Base-by-base conservation (phyloP, 306 rosid species). In the Lagenaria siceraria region DNA sequence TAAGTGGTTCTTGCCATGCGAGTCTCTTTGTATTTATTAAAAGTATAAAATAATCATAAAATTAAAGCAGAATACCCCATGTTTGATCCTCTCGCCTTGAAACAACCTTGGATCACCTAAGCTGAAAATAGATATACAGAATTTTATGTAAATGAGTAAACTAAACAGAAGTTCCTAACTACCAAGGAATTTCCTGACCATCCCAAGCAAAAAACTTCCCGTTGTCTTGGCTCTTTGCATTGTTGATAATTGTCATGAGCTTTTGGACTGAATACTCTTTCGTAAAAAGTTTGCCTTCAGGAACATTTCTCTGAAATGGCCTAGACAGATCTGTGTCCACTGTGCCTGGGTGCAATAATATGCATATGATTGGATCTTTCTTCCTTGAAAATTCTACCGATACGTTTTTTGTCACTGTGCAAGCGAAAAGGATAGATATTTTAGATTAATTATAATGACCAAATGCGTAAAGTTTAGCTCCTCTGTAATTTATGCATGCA, bases 171-270 rank as follows among this genome's bases (percentile, higher is more conserved):
- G 36, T 48, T 58, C 54, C 58, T 43, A 29, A 24, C 80, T 82
- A 94, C 98, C 98, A 94, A 79, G 98, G 95, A 83, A 94, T 91
- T 87, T 94, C 97, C 85, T 87, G 97, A 74, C 96, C 97, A 79
- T 92, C 98, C 97, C 98, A 94, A 52, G 97, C 96, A 78, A 90
- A 92, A 81, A 94, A 94, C 84, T 87, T 94, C 77, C 98, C 98
- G 69, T 92, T 94, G 79, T 94, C 97, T 5, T 86, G 80, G 38
- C 74, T 82, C 82, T 90, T 92, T 54, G 87, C 90, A 58, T 76
- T 83, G 80, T 87, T 70, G 68, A 94, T 92, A 78, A 92, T 90
- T 82, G 79, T 78, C 38, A 94, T 58, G 62, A 92, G 89, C 88
- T 88, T 94, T 76, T 90, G 88, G 12, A 85, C 97, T 18, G 98